Percentiles rank a stretch among this genome's conserved stretches.
Conservation (phyloP, 768 basidiomycete species). For the Mycena olivaceomarginata region DNA sequence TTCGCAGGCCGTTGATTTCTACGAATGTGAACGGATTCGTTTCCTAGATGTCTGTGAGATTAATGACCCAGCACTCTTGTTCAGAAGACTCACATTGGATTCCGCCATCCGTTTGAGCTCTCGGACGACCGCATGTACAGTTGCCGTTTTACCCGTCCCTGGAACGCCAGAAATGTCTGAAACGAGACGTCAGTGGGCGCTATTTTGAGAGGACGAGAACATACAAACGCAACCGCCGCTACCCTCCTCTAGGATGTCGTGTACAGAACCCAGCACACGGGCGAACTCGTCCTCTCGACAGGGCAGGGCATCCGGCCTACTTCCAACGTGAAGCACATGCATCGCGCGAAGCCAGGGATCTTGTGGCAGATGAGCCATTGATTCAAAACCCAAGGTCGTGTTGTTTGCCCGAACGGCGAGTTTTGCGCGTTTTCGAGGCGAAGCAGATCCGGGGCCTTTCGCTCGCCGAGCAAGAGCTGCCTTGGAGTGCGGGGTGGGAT, state of each 20-base stretch:
- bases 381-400: slow-evolving; percentile 49
- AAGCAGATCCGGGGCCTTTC: slow-evolving; percentile 40
- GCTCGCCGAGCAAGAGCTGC: slow-evolving; percentile 73
- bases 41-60: slow-evolving; percentile 77
- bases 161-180: slow-evolving; percentile 98
- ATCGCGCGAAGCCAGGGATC: slow-evolving; percentile 93
- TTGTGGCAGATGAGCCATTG: slow-evolving; percentile 71
- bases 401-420: slow-evolving; percentile 31
- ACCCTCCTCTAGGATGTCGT: slow-evolving; percentile 92
- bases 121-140: slow-evolving; percentile 94
- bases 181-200: background rate
- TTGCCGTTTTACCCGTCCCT: slow-evolving; percentile 99
- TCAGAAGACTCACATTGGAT: slow-evolving; percentile 72
- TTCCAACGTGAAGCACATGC: slow-evolving; percentile 94
- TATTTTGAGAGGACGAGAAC: slow-evolving; percentile 52
- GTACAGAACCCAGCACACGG: slow-evolving; percentile 83
- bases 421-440: slow-evolving; percentile 52
- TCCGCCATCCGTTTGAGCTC: slow-evolving; percentile 94
- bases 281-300: slow-evolving; percentile 93
- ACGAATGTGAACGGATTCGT: slow-evolving; percentile 96
- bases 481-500: slow-evolving; percentile 87
- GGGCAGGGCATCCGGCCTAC: slow-evolving; percentile 91
- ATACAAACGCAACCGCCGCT: slow-evolving; percentile 96
- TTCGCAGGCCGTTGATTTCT: slow-evolving; percentile 96
- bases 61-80: background rate